These are phyloP conservation scores for Nicotiana sylvestris DNA, from an alignment of 257 asterid genomes.

Conservation along the genomic window DNA sequence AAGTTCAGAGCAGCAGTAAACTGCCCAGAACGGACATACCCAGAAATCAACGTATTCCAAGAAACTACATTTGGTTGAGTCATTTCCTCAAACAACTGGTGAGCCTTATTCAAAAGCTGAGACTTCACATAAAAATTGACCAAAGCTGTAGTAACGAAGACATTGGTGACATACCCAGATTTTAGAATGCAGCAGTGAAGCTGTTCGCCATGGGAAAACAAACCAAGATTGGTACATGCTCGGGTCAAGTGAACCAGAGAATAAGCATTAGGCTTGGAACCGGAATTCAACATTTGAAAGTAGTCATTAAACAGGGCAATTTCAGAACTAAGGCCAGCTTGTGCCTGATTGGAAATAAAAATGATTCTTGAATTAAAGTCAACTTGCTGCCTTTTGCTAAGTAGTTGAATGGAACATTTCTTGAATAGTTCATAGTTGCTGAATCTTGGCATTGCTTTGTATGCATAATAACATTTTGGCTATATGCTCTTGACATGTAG, in stretches of 20 bases:
- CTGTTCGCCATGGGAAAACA: conserved; percentile 51
- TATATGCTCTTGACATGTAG: background rate
- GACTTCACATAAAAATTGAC: conserved; percentile 39
- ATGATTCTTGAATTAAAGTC: conserved; percentile 8
- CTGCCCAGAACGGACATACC: conserved; percentile 60
- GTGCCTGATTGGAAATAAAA: conserved; percentile 13
- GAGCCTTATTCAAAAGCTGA: conserved; percentile 40
- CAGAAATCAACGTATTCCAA: conserved; percentile 86
- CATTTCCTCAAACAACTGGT: conserved; percentile 54
- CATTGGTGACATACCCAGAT: conserved; percentile 43
- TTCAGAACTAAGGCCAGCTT: conserved; percentile 12
- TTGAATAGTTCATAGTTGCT: background rate
- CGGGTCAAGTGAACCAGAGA: conserved; percentile 52
- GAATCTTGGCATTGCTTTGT: conserved; percentile 8
- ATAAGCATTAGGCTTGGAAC: conserved; percentile 33
- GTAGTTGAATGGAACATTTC: background rate
- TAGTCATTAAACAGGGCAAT: conserved; percentile 25
- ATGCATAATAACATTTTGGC: background rate
- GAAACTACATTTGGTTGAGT: conserved; percentile 65
- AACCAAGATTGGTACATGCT: conserved; percentile 32
- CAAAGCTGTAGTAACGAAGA: conserved; percentile 48
- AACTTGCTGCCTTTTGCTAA: background rate
- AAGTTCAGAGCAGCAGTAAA: conserved; percentile 44
- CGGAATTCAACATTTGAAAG: conserved; percentile 33
- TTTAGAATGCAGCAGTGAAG: conserved; percentile 48